Evolutionary conservation across 805 yeast species (phyloP).

Genomic region (Myxozyma neglecta): DNA sequence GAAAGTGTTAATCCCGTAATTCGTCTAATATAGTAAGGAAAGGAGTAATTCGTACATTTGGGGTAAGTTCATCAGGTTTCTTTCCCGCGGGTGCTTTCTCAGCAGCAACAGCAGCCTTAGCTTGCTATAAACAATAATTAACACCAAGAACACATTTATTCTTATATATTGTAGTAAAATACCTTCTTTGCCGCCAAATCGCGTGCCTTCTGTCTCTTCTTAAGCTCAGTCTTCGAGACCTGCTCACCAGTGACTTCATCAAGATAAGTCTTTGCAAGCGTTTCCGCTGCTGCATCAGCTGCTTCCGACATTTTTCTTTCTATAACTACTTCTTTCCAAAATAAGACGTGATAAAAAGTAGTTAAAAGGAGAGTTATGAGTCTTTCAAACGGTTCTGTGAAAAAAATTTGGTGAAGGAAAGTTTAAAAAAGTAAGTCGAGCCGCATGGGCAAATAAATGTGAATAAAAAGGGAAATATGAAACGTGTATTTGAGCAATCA

Average conservation of each 20-base stretch:
- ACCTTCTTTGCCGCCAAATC: conserved; percentile 77
- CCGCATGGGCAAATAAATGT: background rate
- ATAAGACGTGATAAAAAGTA: background rate
- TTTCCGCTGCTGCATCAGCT: conserved; percentile 46
- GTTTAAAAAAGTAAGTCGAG: background rate
- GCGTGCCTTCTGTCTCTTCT: conserved; percentile 90
- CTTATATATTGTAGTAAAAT: background rate
- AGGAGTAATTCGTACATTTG: conserved; percentile 45
- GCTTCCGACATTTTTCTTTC: background rate
- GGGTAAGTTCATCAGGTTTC: conserved; percentile 79
- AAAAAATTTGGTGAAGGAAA: background rate
- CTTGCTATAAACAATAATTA: conserved; percentile 50
- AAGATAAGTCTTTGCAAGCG: conserved; percentile 56
- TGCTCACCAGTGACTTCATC: conserved; percentile 96
- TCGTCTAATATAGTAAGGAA: background rate
- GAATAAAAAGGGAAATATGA: background rate
- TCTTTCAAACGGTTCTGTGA: background rate
- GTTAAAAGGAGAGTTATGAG: background rate
- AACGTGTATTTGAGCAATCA: background rate
- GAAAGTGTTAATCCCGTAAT: background rate
- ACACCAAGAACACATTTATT: background rate
- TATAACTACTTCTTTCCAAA: background rate
- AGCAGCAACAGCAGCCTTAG: conserved; percentile 71
- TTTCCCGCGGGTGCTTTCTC: conserved; percentile 43
- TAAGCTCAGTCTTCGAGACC: conserved; percentile 93